Base-by-base conservation (phyloP, 257 asterid species). In the Penstemon davidsonii region DNA sequence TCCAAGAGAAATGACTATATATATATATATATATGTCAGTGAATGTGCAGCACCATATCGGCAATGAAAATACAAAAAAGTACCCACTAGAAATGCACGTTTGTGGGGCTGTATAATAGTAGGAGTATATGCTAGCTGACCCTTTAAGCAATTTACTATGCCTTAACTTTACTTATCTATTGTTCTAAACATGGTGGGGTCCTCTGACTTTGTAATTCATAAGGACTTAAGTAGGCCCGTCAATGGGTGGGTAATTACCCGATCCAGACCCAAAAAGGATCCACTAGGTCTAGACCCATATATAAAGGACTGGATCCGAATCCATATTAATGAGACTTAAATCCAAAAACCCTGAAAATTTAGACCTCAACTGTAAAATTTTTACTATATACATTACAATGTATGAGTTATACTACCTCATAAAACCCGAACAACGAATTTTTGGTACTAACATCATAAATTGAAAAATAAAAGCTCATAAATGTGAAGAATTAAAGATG, bases 121-220 rank as follows among this genome's bases (percentile, higher is more conserved):
- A 25, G 1, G 1, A 25, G 33, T 25, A 25, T 25, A 25, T 25
- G 33, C 33, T 25, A 70, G 59, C 68, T 70, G 71, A 66, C 8
- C 19, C 56, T 60, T 46, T 55, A 71, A 71, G 76, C 80, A 76
- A 70, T 70, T 70, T 33, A 47, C 47, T 50, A 4, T 46, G 47
- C 66, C 50, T 71, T 64, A 69, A 64, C 0, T 56, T 46, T 19
- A 45, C 50, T 62, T 10, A 36, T 71, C 62, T 57, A 3, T 13
- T 33, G 57, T 10, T 36, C 59, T 64, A 41, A 47, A 58, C 74
- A 8, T 41, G 60, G 60, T 40, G 62, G 68, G 53, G 18, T 44
- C 55, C 36, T 18, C 54, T n/a, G 25, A 53, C 42, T 55, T 42
- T n/a, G 11, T 40, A 6, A 8, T 41, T 4, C 57, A 40, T 41